phyloP scores from a whole-genome alignment of 306 rosid genomes.

The Leucaena leucocephala region DNA sequence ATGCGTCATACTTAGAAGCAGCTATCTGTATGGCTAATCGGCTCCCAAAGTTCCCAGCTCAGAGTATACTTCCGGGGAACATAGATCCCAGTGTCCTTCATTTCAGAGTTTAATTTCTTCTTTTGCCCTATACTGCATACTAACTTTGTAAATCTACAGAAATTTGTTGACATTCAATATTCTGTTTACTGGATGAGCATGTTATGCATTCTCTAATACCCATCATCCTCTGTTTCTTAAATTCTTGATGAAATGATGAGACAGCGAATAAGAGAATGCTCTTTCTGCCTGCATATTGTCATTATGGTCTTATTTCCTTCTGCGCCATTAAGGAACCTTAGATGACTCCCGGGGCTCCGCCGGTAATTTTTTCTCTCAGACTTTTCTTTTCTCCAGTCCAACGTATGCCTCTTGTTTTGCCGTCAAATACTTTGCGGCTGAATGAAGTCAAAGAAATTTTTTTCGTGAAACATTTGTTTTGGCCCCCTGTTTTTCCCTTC shows the following conservation, averaged over 20 bases:
- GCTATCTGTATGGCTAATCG: slow-evolving; percentile 55
- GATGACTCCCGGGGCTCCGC: too few species aligned
- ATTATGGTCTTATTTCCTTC: too few species aligned
- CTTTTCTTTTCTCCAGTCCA: too few species aligned
- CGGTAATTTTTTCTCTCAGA: too few species aligned
- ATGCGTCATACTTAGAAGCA: slow-evolving; percentile 41
- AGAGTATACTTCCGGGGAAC: slow-evolving; percentile 46
- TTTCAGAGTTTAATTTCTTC: slow-evolving; percentile 55
- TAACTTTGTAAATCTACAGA: neutral
- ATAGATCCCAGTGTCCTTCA: slow-evolving; percentile 42
- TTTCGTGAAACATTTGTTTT: neutral
- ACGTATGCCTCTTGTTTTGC: too few species aligned
- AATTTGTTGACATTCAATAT: slow-evolving; percentile 4
- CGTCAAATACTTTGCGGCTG: too few species aligned
- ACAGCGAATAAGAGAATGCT: neutral
- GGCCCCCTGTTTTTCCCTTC: neutral
- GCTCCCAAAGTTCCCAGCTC: slow-evolving; percentile 67
- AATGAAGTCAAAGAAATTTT: neutral
- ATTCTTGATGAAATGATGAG: neutral
- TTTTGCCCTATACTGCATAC: slow-evolving; percentile 3
- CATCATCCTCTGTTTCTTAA: neutral
- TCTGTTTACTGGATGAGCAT: neutral
- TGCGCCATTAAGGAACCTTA: too few species aligned
- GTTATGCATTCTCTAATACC: neutral
- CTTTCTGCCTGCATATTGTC: neutral